Conservation (phyloP, 2,329 filamentous ascomycete species). For the Fusarium denticulatum region DNA sequence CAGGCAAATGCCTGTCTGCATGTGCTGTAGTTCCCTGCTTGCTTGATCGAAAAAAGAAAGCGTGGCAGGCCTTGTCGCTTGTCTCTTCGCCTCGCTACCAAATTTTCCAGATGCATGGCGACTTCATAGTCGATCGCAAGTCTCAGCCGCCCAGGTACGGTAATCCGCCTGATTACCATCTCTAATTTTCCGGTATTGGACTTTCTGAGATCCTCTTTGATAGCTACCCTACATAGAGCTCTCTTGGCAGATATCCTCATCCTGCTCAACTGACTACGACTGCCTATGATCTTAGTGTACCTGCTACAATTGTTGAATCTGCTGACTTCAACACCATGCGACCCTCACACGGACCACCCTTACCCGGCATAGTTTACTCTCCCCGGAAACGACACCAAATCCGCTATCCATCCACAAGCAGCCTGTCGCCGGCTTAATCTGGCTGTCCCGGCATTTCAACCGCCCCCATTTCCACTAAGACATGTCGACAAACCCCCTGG, state of each 20-base stretch:
- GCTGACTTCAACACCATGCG: constrained; percentile 41
- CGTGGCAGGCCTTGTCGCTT: constrained; percentile 32
- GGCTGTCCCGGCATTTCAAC: constrained; percentile 33
- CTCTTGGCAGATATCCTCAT: not conserved
- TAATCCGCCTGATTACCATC: constrained; percentile 29
- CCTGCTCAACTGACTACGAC: not conserved
- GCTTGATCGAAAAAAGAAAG: constrained; percentile 22
- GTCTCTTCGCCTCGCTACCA: constrained; percentile 7
- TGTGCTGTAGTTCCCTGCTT: constrained; percentile 9
- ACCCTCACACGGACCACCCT: constrained; percentile 22
- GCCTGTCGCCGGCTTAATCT: constrained; percentile 34
- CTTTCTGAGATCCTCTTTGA: constrained; percentile 6
- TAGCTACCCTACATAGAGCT: not conserved
- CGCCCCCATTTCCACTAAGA: constrained; percentile 9
- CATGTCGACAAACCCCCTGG: constrained; percentile 19
- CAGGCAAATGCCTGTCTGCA: constrained; percentile 10
- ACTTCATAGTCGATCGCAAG: constrained; percentile 31
- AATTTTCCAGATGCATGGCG: constrained; percentile 13
- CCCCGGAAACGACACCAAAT: constrained; percentile 2
- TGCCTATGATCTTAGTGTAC: not conserved
- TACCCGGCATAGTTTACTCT: constrained; percentile 20
- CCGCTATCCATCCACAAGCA: constrained; percentile 5
- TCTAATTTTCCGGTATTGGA: constrained; percentile 37
- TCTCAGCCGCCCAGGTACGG: not conserved
- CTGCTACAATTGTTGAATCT: constrained; percentile 30